These are phyloP conservation scores for Entomortierella chlamydospora DNA, from an alignment of 192 early-diverging fungal genomes.

Conservation along the genomic window DNA sequence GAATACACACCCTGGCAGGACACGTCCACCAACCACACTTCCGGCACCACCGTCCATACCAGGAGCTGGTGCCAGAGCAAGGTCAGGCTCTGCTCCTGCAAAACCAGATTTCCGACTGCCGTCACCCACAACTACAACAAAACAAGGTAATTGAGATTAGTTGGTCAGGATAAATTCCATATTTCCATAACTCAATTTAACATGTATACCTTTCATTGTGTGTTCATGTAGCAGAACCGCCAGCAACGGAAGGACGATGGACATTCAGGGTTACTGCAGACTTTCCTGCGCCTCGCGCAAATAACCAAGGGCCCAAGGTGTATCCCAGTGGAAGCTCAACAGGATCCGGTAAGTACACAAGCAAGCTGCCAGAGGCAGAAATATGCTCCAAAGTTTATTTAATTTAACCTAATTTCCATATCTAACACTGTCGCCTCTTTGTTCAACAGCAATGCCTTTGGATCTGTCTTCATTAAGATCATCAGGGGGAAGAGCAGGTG, in stretches of 20 bases:
- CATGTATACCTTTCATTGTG: background rate
- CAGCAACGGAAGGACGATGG: constrained; percentile 59
- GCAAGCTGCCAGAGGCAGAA: background rate
- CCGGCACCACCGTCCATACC: constrained; percentile 17
- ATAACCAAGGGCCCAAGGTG: constrained; percentile 24
- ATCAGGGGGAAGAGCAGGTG: constrained; percentile 33
- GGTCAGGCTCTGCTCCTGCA: constrained; percentile 39
- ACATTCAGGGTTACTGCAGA: constrained; percentile 47
- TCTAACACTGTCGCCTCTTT: too few species aligned
- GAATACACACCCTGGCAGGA: constrained; percentile 23
- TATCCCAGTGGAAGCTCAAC: constrained; percentile 56
- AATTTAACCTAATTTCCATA: too few species aligned
- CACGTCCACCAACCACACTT: constrained; percentile 19
- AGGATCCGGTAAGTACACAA: constrained; percentile 49
- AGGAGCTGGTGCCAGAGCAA: constrained; percentile 19
- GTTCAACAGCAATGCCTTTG: constrained; percentile 38
- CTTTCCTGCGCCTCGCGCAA: constrained; percentile 50
- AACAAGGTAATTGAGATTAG: constrained; percentile 8
- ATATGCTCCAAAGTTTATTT: too few species aligned
- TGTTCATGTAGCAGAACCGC: constrained; percentile 42
- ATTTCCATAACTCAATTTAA: background rate
- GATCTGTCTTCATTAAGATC: constrained; percentile 36
- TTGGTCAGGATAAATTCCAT: too few species aligned
- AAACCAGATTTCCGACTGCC: constrained; percentile 23
- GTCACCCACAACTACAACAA: background rate